Conservation (phyloP, 2,329 filamentous ascomycete species). For the Xylaria sp. region DNA sequence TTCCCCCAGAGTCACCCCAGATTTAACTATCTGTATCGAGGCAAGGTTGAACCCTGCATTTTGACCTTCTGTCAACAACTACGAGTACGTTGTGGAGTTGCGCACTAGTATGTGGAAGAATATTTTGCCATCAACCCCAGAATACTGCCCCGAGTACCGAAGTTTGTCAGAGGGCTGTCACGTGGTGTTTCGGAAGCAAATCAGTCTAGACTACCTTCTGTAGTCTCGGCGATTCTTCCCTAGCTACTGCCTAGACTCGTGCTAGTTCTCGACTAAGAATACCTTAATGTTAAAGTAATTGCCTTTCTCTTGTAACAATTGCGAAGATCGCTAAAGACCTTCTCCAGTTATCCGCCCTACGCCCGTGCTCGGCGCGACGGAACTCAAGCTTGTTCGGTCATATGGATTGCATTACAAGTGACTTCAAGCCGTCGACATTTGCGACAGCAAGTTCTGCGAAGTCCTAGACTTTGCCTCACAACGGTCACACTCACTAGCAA, state of each 20-base stretch:
- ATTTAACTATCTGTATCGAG: neutral
- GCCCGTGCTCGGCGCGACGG: slow-evolving; percentile 18
- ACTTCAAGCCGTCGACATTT: slow-evolving; percentile 1
- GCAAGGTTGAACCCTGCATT: slow-evolving; percentile 16
- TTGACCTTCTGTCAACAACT: neutral
- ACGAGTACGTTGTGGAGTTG: neutral
- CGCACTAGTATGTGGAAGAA: neutral
- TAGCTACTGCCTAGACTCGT: slow-evolving; percentile 23
- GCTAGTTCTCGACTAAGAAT: slow-evolving; percentile 22
- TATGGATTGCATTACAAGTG: slow-evolving; percentile 5
- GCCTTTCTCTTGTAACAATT: slow-evolving; percentile 11
- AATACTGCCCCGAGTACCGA: slow-evolving; percentile 13
- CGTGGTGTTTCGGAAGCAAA: slow-evolving; percentile 19
- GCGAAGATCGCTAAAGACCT: neutral
- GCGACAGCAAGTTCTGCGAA: slow-evolving; percentile 17
- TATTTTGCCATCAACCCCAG: slow-evolving; percentile 15
- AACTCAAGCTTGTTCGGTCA: slow-evolving; percentile 8
- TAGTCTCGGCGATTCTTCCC: slow-evolving; percentile 19
- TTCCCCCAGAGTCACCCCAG: slow-evolving; percentile 6
- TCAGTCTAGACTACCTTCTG: slow-evolving; percentile 8
- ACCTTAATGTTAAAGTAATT: neutral
- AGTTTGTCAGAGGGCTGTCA: slow-evolving; percentile 11
- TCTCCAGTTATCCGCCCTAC: slow-evolving; percentile 6
- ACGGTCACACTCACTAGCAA: slow-evolving; percentile 16
- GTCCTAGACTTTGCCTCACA: slow-evolving; percentile 26